These are phyloP conservation scores for Eucalyptus cloeziana DNA, from an alignment of 345 rosid species.

Conservation along the genomic window DNA sequence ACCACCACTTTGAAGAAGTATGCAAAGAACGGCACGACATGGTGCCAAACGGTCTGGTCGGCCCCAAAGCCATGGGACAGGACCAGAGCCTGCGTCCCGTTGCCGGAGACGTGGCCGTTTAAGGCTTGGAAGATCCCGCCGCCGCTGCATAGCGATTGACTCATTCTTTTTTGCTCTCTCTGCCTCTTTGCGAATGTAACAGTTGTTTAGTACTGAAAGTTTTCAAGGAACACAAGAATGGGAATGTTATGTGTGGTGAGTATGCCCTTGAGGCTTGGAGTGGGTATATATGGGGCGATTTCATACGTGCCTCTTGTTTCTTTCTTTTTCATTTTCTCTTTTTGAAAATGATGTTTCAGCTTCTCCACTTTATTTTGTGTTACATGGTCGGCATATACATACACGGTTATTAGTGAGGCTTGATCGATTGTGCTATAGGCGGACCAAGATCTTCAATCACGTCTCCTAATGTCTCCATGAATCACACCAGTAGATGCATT, in stretches of 20 bases:
- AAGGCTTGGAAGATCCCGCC: background rate
- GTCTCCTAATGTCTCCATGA: too few relatives aligned
- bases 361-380: background rate
- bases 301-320: background rate
- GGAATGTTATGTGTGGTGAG: background rate
- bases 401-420: too few relatives aligned
- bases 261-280: background rate
- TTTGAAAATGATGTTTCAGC: background rate
- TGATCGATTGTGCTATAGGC: too few relatives aligned
- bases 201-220: background rate
- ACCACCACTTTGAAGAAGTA: background rate
- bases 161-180: background rate
- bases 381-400: background rate
- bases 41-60: background rate
- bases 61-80: background rate
- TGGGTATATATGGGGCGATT: background rate
- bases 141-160: background rate
- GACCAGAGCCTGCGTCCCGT: background rate
- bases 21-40: background rate
- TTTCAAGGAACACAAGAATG: background rate
- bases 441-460: too few relatives aligned
- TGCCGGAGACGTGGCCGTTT: background rate
- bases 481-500: fast-evolving
- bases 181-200: background rate
- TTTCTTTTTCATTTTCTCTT: background rate